phyloP scores from a whole-genome alignment of 257 asterid species.

The Rehmannia glutinosa region DNA sequence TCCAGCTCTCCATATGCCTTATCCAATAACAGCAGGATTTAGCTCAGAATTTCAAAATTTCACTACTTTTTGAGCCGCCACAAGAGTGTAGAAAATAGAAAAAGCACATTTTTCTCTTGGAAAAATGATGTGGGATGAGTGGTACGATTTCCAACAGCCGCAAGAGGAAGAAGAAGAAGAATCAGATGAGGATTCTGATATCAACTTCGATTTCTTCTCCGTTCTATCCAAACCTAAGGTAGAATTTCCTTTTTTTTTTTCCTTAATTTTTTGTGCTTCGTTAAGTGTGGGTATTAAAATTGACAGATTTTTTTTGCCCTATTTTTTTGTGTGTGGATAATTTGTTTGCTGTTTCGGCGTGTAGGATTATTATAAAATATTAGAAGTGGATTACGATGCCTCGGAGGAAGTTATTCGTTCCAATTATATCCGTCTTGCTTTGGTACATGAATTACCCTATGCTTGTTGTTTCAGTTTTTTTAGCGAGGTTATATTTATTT shows the following conservation, averaged over 20 bases:
- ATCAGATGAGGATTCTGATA: constrained; percentile 34
- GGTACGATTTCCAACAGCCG: constrained; percentile 40
- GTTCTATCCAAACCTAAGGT: constrained; percentile 74
- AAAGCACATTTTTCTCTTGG: background rate
- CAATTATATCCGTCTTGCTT: constrained; percentile 82
- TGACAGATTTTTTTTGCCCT: too few species aligned
- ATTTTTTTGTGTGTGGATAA: background rate
- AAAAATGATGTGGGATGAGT: constrained; percentile 75
- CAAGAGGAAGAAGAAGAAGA: constrained; percentile 23
- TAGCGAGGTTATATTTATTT: background rate
- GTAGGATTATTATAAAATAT: constrained; percentile 79
- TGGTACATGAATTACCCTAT: constrained; percentile 44
- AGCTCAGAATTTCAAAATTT: background rate
- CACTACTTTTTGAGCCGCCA: too few species aligned
- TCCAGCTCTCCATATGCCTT: constrained; percentile 7
- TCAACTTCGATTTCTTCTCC: constrained; percentile 63
- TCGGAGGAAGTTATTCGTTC: constrained; percentile 85
- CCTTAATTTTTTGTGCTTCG: background rate
- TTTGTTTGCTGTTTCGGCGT: background rate
- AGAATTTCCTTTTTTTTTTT: background rate
- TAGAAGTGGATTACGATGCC: constrained; percentile 90
- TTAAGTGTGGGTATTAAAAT: too few species aligned
- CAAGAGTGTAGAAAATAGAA: background rate
- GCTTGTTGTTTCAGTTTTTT: background rate
- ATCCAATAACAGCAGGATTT: constrained; percentile 14